Evolutionary conservation across 1,284 basidiomycete species (phyloP).

Genomic region (Irpex sp.): DNA sequence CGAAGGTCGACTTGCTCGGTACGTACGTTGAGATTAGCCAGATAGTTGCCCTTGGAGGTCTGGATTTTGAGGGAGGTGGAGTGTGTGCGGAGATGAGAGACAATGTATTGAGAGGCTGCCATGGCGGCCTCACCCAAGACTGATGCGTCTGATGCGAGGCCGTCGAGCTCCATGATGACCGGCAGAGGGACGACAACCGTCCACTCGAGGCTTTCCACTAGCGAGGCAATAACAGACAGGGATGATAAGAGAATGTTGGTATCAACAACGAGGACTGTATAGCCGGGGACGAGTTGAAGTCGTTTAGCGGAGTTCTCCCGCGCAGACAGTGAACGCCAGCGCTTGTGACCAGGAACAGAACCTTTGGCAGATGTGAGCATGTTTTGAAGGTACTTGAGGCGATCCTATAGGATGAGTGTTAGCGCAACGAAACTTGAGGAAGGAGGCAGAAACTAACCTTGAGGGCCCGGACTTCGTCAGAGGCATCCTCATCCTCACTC

Average conservation of each 20-base stretch:
- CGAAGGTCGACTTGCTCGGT: slow-evolving; percentile 83
- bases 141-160: slow-evolving; percentile 68
- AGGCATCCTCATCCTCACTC: slow-evolving; percentile 59
- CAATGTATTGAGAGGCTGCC: slow-evolving; percentile 73
- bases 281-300: slow-evolving; percentile 76
- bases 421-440: slow-evolving; percentile 9
- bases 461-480: slow-evolving; percentile 71
- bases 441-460: slow-evolving; percentile 46
- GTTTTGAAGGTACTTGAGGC: slow-evolving; percentile 60
- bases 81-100: slow-evolving; percentile 73
- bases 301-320: slow-evolving; percentile 30
- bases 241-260: slow-evolving; percentile 92
- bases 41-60: slow-evolving; percentile 93
- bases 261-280: slow-evolving; percentile 89
- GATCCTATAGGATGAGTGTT: slow-evolving; percentile 41
- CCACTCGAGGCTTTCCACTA: slow-evolving; percentile 84
- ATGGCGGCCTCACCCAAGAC: slow-evolving; percentile 70
- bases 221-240: slow-evolving; percentile 63
- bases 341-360: slow-evolving; percentile 28
- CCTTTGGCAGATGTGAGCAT: slow-evolving; percentile 43
- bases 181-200: slow-evolving; percentile 90
- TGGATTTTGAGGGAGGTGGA: slow-evolving; percentile 85
- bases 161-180: slow-evolving; percentile 95
- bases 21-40: slow-evolving; percentile 79
- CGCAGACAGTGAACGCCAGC: slow-evolving; percentile 27